Percentiles rank a stretch among this genome's conserved stretches.
phyloP scores from a whole-genome alignment of 306 rosid genomes.

The Prunus mira region DNA sequence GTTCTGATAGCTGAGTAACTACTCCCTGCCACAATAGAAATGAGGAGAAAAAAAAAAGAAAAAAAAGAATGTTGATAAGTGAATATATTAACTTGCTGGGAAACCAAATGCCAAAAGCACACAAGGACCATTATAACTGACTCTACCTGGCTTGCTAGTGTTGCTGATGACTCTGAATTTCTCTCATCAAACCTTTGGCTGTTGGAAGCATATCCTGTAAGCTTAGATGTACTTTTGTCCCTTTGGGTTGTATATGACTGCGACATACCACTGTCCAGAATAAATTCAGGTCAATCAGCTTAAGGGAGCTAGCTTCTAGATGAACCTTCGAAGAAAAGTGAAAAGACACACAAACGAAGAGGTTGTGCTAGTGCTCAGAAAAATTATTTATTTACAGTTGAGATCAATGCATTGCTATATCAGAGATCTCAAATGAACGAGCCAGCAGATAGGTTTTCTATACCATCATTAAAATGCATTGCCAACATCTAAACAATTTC shows the following conservation, averaged over 20 bases:
- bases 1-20: conserved; percentile 76
- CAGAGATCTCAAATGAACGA: not conserved
- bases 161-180: conserved; percentile 50
- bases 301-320: conserved; percentile 13
- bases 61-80: conserved; percentile 7
- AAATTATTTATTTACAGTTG: not conserved
- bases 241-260: conserved; percentile 76
- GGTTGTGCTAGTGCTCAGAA: not conserved
- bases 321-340: not conserved
- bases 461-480: not conserved
- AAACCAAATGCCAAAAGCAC: conserved; percentile 3
- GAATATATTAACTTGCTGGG: not conserved
- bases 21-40: conserved; percentile 47
- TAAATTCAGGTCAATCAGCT: conserved; percentile 14
- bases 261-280: conserved; percentile 73
- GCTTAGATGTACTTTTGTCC: conserved; percentile 68
- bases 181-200: conserved; percentile 58
- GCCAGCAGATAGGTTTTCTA: not conserved
- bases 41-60: conserved; percentile 6
- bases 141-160: conserved; percentile 60
- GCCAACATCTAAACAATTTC: not conserved
- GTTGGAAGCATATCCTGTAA: conserved; percentile 43
- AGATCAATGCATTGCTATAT: not conserved
- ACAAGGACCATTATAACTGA: conserved; percentile 4
- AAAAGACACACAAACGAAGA: not conserved